Percentiles rank a stretch among this genome's conserved stretches.
Conservation (phyloP, 257 asterid genomes). For the Euphrasia confusa region DNA sequence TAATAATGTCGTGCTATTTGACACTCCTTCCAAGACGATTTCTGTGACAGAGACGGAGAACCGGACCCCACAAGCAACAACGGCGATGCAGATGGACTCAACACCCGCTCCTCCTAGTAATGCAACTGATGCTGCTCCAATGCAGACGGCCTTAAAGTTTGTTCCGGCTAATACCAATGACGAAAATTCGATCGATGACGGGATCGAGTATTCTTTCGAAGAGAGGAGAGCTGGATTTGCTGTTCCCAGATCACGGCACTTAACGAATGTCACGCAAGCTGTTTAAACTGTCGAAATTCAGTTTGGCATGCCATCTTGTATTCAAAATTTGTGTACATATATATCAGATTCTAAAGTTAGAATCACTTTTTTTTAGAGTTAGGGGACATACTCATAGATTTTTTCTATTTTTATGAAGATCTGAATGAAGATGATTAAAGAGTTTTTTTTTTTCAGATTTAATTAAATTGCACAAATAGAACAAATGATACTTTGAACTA, state of each 20-base stretch:
- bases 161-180: slow-evolving; percentile 16
- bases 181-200: slow-evolving; percentile 37
- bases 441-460: background rate
- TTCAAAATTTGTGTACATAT: background rate
- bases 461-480: background rate
- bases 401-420: no score
- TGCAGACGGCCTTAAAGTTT: slow-evolving; percentile 44
- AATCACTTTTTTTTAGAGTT: no score
- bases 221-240: slow-evolving; percentile 76
- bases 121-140: background rate
- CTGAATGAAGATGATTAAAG: background rate
- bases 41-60: slow-evolving; percentile 52
- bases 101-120: slow-evolving; percentile 37
- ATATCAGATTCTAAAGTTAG: no score
- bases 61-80: slow-evolving; percentile 55
- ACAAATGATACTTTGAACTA: background rate
- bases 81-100: slow-evolving; percentile 72
- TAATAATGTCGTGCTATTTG: slow-evolving; percentile 38
- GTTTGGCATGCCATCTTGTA: no score
- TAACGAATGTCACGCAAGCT: slow-evolving; percentile 18
- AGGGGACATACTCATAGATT: no score
- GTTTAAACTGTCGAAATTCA: no score
- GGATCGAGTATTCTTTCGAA: slow-evolving; percentile 78
- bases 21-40: slow-evolving; percentile 60
- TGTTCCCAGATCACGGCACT: slow-evolving; percentile 37